Conservation (phyloP, 768 basidiomycete genomes). For the Pleurotus citrinopileatus region DNA sequence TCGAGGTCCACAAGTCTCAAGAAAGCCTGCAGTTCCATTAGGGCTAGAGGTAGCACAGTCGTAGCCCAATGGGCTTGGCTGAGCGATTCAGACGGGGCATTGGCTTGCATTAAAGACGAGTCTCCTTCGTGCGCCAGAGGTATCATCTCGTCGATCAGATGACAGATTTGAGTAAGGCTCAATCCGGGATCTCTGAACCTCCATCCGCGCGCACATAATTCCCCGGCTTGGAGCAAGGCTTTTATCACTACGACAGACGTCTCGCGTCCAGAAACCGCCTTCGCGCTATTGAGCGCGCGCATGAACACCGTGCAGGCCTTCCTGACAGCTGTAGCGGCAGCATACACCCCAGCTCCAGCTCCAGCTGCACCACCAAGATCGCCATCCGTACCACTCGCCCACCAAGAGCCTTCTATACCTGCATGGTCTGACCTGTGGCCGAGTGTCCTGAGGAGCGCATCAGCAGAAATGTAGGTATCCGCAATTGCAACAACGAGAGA, state of each 20-base stretch:
- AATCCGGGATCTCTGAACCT: background rate
- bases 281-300: background rate
- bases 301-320: background rate
- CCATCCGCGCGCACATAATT: conserved; percentile 2
- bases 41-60: conserved; percentile 52
- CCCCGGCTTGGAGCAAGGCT: conserved; percentile 3
- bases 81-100: too few species aligned
- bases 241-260: conserved; percentile 3
- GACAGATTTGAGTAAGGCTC: conserved; percentile 39
- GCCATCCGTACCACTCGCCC: background rate
- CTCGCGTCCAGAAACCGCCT: background rate
- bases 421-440: background rate
- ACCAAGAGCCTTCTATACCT: conserved; percentile 3
- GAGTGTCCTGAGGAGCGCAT: conserved; percentile 26
- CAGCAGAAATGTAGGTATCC: conserved; percentile 56
- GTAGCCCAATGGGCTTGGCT: conserved; percentile 48
- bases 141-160: conserved; percentile 56
- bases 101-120: background rate
- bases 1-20: conserved; percentile 55
- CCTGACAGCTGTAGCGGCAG: background rate
- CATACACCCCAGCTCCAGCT: background rate
- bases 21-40: conserved; percentile 54
- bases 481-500: conserved; percentile 39
- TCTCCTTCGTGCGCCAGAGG: conserved; percentile 26
- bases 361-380: background rate